Conservation (phyloP, 345 rosid genomes). For the Corchorus olitorius region DNA sequence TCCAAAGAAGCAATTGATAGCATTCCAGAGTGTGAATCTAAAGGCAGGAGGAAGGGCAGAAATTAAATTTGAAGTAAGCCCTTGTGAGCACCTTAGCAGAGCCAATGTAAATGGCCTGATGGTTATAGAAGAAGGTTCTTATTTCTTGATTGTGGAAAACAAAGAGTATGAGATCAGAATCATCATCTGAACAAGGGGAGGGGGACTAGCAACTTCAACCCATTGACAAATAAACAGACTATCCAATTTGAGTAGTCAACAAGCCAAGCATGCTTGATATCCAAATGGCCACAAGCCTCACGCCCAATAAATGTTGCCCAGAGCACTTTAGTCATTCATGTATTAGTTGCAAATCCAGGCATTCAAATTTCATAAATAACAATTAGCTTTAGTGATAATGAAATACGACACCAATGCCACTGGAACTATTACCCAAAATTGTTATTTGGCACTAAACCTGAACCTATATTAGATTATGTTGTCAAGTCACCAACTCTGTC, state of each 20-base stretch:
- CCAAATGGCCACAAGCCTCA: background rate
- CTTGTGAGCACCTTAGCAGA: slow-evolving; percentile 46
- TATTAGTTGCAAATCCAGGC: background rate
- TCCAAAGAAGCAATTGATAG: slow-evolving; percentile 47
- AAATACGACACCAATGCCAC: slow-evolving; percentile 10
- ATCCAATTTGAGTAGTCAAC: background rate
- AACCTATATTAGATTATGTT: background rate
- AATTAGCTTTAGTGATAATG: background rate
- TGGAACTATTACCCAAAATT: background rate
- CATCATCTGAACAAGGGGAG: background rate
- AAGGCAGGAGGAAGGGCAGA: slow-evolving; percentile 42
- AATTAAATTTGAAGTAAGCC: slow-evolving; percentile 39
- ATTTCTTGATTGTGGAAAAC: slow-evolving; percentile 50
- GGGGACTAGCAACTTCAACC: background rate
- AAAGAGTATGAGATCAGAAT: slow-evolving; percentile 28
- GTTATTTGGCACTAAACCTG: background rate
- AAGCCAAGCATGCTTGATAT: background rate
- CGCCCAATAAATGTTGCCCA: background rate
- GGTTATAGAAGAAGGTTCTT: slow-evolving; percentile 63
- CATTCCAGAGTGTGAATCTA: slow-evolving; percentile 48
- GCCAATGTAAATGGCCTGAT: slow-evolving; percentile 57
- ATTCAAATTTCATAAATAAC: background rate
- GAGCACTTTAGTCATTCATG: background rate
- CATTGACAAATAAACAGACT: background rate
- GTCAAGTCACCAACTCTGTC: background rate